These are phyloP conservation scores for Phialophora verrucosa DNA, from an alignment of 2,329 filamentous ascomycete species.

Conservation along the genomic window DNA sequence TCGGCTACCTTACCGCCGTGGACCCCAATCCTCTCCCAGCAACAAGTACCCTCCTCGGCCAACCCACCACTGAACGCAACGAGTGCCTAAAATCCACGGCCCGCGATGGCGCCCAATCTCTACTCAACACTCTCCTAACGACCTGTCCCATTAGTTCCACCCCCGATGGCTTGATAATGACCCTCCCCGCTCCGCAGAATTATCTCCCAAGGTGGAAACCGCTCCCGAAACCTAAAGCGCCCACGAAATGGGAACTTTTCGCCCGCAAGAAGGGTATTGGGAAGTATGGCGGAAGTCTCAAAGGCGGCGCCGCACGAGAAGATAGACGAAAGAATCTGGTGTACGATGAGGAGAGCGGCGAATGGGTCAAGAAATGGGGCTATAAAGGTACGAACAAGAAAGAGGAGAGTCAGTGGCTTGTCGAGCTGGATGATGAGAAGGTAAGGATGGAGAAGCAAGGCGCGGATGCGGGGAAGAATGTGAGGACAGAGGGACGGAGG, in stretches of 20 bases:
- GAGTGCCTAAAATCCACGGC: conserved; percentile 73
- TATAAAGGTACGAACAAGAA: conserved; percentile 90
- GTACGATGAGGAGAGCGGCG: conserved; percentile 81
- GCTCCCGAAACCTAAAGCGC: conserved; percentile 77
- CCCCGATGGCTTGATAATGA: conserved; percentile 73
- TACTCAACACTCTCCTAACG: conserved; percentile 92
- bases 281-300: conserved; percentile 70
- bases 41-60: conserved; percentile 48
- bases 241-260: conserved; percentile 95
- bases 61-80: conserved; percentile 59
- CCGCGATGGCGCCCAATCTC: conserved; percentile 85
- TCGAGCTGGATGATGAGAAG: conserved; percentile 83
- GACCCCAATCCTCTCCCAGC: conserved; percentile 82
- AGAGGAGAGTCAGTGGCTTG: conserved; percentile 82
- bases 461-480: conserved; percentile 58
- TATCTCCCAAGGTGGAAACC: conserved; percentile 88
- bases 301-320: conserved; percentile 67
- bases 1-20: conserved; percentile 81
- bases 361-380: conserved; percentile 95
- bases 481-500: conserved; percentile 68
- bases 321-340: conserved; percentile 68
- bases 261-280: conserved; percentile 93
- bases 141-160: conserved; percentile 79
- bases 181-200: conserved; percentile 65
- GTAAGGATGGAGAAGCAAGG: conserved; percentile 68